Evolutionary conservation across 2,329 filamentous ascomycete species (phyloP).

Genomic region (Tolypocladium tropicale): DNA sequence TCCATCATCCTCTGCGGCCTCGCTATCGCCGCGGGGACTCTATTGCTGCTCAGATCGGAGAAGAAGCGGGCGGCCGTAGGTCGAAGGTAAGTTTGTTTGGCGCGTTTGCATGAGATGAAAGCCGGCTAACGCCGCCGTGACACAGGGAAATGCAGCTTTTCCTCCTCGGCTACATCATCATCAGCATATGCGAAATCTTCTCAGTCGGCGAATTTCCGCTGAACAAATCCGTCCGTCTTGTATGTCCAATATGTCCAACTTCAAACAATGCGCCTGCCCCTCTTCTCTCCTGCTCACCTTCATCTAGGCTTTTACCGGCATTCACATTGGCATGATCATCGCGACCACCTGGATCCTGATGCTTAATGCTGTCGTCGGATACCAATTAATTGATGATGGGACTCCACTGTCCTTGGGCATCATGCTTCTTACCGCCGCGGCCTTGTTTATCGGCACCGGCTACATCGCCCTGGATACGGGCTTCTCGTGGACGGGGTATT

Average conservation of each 20-base stretch:
- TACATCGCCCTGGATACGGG: conserved; percentile 95
- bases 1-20: conserved; percentile 76
- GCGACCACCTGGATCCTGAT: conserved; percentile 86
- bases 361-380: conserved; percentile 86
- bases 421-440: conserved; percentile 56
- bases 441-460: conserved; percentile 79
- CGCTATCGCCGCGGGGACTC: conserved; percentile 57
- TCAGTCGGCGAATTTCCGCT: conserved; percentile 85
- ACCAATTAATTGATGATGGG: conserved; percentile 87
- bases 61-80: conserved; percentile 90
- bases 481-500: conserved; percentile 74
- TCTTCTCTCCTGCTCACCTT: conserved; percentile 8
- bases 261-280: no score
- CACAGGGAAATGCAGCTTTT: conserved; percentile 93
- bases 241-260: conserved; percentile 31
- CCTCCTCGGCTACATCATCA: conserved; percentile 72
- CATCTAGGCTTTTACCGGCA: conserved; percentile 68
- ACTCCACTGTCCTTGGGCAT: conserved; percentile 75
- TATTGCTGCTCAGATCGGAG: conserved; percentile 72
- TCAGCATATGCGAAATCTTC: conserved; percentile 94
- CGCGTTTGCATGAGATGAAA: background rate
- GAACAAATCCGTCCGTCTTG: conserved; percentile 57
- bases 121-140: background rate
- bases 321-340: conserved; percentile 82
- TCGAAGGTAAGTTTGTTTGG: conserved; percentile 50